These are phyloP conservation scores for Apiotrichum gracile DNA, from an alignment of 1,284 basidiomycete genomes.

Conservation along the genomic window DNA sequence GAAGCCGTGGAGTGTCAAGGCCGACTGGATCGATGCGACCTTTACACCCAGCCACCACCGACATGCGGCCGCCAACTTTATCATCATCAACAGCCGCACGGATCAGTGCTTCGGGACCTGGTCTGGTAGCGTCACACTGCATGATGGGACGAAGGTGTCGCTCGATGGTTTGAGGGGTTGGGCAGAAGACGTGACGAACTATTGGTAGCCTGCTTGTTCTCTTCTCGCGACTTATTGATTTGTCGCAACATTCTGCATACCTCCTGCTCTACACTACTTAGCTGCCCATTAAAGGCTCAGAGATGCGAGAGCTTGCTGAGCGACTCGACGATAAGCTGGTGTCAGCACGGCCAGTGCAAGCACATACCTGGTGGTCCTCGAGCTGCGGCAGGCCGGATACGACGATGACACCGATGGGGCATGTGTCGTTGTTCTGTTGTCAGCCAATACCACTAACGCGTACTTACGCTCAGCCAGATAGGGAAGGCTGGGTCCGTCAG, in stretches of 20 bases:
- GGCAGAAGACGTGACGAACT: not conserved
- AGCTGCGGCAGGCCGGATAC: conserved; percentile 46
- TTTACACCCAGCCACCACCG: conserved; percentile 5
- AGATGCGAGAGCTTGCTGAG: conserved; percentile 14
- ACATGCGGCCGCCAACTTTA: not conserved
- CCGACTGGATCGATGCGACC: conserved; percentile 1
- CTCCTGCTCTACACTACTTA: too few species aligned
- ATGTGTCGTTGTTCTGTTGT: conserved; percentile 18
- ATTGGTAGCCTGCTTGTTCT: too few species aligned
- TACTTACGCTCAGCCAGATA: conserved; percentile 33
- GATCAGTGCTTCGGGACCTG: conserved; percentile 2
- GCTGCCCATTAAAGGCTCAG: too few species aligned
- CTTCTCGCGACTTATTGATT: too few species aligned
- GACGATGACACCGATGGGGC: conserved; percentile 43
- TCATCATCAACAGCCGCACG: conserved; percentile 1
- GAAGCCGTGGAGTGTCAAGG: conserved; percentile 1
- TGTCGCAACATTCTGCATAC: too few species aligned
- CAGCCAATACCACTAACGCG: not conserved
- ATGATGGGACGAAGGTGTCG: not conserved
- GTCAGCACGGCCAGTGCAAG: not conserved
- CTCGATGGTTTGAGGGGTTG: conserved; percentile 1
- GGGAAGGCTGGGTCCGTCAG: conserved; percentile 31
- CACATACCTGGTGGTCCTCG: conserved; percentile 43
- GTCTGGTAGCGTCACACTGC: not conserved
- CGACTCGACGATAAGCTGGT: conserved; percentile 19